These are phyloP conservation scores for Metarhizium robertsii DNA, from an alignment of 2,329 filamentous ascomycete genomes.

Conservation along the genomic window DNA sequence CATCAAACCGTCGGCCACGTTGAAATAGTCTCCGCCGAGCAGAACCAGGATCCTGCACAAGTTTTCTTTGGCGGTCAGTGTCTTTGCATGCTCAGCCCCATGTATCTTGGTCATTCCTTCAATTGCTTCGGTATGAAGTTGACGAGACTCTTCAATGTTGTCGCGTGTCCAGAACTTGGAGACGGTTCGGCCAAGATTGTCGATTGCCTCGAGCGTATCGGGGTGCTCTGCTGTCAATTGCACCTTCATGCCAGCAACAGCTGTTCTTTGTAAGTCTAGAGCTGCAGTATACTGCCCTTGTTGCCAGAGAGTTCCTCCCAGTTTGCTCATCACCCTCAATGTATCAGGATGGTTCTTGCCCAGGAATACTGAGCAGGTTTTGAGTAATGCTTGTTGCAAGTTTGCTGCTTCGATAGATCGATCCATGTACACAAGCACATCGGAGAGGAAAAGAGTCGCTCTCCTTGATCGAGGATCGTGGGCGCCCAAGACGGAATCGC, in stretches of 20 bases:
- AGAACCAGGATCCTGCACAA: neutral
- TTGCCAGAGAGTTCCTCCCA: constrained; percentile 4
- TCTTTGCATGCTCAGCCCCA: neutral
- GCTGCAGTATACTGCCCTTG: constrained; percentile 2
- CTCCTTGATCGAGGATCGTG: neutral
- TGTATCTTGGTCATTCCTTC: neutral
- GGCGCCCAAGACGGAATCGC: neutral
- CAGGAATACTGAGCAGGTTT: neutral
- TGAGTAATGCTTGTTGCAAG: neutral
- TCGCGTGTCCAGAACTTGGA: constrained; percentile 2
- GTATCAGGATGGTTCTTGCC: neutral
- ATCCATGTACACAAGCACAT: neutral
- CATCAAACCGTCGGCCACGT: neutral
- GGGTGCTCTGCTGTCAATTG: neutral
- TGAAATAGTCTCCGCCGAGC: neutral
- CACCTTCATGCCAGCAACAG: neutral
- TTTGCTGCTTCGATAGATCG: neutral
- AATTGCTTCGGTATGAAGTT: neutral
- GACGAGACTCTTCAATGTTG: neutral
- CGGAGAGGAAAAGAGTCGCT: neutral
- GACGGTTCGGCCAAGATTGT: constrained; percentile 1
- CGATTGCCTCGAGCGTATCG: neutral
- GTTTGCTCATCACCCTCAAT: neutral
- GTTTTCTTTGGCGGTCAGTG: constrained; percentile 2
- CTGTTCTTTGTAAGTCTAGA: neutral